phyloP scores from a whole-genome alignment of 2,329 filamentous ascomycete genomes.

The Penicillium sp. region DNA sequence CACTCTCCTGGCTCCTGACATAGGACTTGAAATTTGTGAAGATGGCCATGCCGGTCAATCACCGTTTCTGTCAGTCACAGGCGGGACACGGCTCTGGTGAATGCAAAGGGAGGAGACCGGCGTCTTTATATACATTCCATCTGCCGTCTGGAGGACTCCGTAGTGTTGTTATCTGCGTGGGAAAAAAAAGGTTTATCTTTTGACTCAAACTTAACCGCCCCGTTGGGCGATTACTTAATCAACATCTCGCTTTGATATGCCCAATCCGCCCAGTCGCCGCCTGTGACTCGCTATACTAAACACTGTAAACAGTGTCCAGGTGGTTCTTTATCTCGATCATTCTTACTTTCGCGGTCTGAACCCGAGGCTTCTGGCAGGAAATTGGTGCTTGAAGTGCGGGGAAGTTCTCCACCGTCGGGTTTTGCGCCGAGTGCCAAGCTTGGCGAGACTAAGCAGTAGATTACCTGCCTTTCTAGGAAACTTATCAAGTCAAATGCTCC shows the following conservation, averaged over 20 bases:
- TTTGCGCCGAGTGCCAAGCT: conserved; percentile 6
- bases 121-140: background rate
- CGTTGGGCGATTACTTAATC: conserved; percentile 1
- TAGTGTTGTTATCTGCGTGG: background rate
- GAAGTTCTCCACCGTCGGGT: conserved; percentile 1
- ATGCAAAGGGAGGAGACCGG: background rate
- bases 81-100: background rate
- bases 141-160: too few species aligned
- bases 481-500: conserved; percentile 4
- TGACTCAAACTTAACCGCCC: background rate
- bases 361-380: conserved; percentile 2
- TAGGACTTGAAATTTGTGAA: conserved; percentile 5
- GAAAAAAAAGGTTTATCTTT: background rate
- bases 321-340: background rate
- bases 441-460: background rate
- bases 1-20: conserved; percentile 8
- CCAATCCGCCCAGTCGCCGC: background rate
- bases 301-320: background rate
- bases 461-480: conserved; percentile 10
- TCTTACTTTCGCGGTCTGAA: background rate
- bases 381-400: conserved; percentile 6
- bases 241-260: conserved; percentile 7
- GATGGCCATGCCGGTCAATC: background rate
- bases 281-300: background rate
- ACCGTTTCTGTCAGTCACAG: background rate